A percentile compares a stretch with the other conserved stretches of the same genome.
These are phyloP conservation scores for sweet orange (Citrus sinensis) DNA, from an alignment of 345 rosid species.

Conservation along the genomic window DNA sequence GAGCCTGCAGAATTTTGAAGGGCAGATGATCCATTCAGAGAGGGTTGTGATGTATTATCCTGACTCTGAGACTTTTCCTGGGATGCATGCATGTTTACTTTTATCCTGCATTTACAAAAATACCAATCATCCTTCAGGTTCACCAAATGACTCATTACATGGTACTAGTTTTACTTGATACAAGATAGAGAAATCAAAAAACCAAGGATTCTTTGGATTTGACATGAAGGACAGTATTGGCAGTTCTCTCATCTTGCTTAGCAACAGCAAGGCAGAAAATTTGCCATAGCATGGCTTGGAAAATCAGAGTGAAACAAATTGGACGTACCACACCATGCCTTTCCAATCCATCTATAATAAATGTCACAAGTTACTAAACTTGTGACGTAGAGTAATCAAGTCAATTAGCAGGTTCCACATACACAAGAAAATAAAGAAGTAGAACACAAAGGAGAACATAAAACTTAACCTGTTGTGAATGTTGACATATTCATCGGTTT, in stretches of 20 bases:
- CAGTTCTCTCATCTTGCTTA: constrained; percentile 7
- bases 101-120: constrained; percentile 56
- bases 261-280: background rate
- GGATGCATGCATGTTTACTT: constrained; percentile 73
- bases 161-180: background rate
- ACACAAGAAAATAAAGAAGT: background rate
- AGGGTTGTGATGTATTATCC: constrained; percentile 29
- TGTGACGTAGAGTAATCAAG: background rate
- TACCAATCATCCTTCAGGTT: background rate
- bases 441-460: background rate
- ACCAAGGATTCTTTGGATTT: background rate
- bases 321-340: background rate
- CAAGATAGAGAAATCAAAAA: background rate
- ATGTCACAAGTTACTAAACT: background rate
- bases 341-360: background rate
- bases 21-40: constrained; percentile 21
- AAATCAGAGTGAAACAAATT: background rate
- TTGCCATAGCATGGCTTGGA: background rate
- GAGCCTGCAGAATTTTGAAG: constrained; percentile 8
- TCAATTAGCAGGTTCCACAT: background rate
- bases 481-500: constrained; percentile 92
- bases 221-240: background rate
- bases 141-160: background rate
- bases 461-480: constrained; percentile 67
- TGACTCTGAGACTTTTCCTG: constrained; percentile 37